Percentiles rank a stretch among this genome's conserved stretches.
Conservation (phyloP, 164 flowering plant genomes). For the Dillenia suffruticosa region DNA sequence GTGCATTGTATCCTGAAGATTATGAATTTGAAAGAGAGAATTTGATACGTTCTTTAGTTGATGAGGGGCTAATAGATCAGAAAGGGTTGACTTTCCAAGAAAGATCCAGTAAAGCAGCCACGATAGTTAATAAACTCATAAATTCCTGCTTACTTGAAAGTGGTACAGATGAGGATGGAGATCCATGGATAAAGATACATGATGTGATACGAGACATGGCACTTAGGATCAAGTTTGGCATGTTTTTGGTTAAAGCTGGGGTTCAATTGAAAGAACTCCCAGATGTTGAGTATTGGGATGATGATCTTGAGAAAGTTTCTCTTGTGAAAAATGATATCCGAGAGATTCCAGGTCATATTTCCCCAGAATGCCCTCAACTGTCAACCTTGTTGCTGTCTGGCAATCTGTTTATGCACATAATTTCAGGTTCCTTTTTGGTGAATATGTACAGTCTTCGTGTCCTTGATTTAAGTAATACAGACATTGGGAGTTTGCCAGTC, state of each 20-base stretch:
- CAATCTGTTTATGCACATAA: constrained; percentile 1
- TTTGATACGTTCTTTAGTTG: constrained; percentile 13
- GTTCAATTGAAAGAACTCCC: constrained; percentile 7
- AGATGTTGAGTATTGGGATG: constrained; percentile 3
- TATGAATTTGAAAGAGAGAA: constrained; percentile 5
- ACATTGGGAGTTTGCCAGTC: constrained; percentile 14
- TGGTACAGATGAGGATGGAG: not conserved
- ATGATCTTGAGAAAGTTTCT: constrained; percentile 14
- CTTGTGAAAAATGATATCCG: constrained; percentile 14
- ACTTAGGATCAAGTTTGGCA: constrained; percentile 3
- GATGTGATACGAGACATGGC: constrained; percentile 24
- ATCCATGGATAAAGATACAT: constrained; percentile 17
- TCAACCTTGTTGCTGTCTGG: constrained; percentile 11
- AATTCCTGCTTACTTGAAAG: constrained; percentile 16
- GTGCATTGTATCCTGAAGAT: constrained; percentile 16
- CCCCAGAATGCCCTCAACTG: constrained; percentile 19
- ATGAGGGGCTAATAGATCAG: constrained; percentile 14
- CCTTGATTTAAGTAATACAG: constrained; percentile 19
- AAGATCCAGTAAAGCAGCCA: not conserved
- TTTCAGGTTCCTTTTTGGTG: constrained; percentile 16
- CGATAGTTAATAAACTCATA: constrained; percentile 6
- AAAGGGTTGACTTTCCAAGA: not conserved
- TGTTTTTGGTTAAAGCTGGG: constrained; percentile 17
- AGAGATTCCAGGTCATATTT: not conserved
- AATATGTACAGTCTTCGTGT: constrained; percentile 19